Evolutionary conservation across 371 early-diverging fungal species (phyloP), one percentile per base, ranked within the genome.

Genomic region (Actinomucor elegans): DNA sequence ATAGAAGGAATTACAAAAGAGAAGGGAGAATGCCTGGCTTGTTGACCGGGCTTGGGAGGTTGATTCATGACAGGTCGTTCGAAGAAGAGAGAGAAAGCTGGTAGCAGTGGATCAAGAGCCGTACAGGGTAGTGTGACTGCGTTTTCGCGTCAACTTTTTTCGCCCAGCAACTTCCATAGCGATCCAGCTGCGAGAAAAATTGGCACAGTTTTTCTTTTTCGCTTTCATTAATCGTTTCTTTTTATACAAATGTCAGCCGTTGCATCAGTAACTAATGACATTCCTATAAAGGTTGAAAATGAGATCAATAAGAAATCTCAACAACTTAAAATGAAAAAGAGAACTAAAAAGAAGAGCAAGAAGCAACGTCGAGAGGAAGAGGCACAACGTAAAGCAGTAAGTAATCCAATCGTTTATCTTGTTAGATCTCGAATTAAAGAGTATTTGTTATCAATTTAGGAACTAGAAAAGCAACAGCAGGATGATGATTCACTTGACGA

Each of bases 351-450:
- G 53, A 70, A 64, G 64, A 65, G 44, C 26, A 59, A 28, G 32
- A 69, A 71, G 26, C 70, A 62, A 48, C 69, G 67, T 47, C 50
- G 71, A 21, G 71, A 74, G 36, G 77, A 76, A 60, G 69, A 77
- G 45, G 73, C 72, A 12, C 61, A 65, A 28, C 61, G 61, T 34
- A 66, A 71, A 52, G 61, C 61, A 49, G 64, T 61, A 66, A 60
- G 55, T 62, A 18, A 42, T 42, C 8, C 1, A 3, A 28, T 14
- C 24, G 12, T n/a, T 23, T 14, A 15, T 24, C 23, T 18, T 15
- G 18, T 11, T 35, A 35, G 23, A 24, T 40, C 24, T 40, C 17
- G 10, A 9, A 15, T 9, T 14, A 24, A 12, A 2, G 4, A 11
- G 10, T 40, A 14, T 23, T 14, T 24, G 11, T 21, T 24, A 3